Percentiles rank a stretch among this genome's conserved stretches.
These are phyloP conservation scores for Talaromyces nanjingensis DNA, from an alignment of 495 filamentous ascomycete genomes.

Conservation along the genomic window DNA sequence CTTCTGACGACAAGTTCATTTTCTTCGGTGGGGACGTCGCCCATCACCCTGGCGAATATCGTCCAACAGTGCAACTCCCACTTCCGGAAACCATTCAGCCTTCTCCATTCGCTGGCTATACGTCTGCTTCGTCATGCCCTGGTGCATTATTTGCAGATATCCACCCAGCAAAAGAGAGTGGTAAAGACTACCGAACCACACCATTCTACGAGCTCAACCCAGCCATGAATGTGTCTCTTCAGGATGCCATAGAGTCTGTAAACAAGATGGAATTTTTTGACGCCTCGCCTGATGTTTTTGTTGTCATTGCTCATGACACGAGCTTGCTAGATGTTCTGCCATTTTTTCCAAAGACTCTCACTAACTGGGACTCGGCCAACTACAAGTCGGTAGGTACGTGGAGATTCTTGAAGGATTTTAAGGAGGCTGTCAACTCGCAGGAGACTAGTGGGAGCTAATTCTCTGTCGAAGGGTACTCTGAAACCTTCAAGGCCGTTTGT, in stretches of 20 bases:
- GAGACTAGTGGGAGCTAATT: background rate
- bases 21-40: too few relatives aligned
- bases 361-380: slow-evolving; percentile 3
- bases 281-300: slow-evolving; percentile 10
- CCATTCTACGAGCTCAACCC: background rate
- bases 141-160: background rate
- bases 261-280: slow-evolving; percentile 12
- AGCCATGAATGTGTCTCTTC: background rate
- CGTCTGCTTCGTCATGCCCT: background rate
- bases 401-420: slow-evolving; percentile 11
- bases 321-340: slow-evolving; percentile 7
- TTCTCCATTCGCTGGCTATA: background rate
- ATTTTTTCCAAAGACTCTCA: slow-evolving; percentile 11
- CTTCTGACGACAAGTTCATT: too few relatives aligned
- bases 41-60: too few relatives aligned
- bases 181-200: background rate
- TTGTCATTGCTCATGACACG: slow-evolving; percentile 13
- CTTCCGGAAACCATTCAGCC: too few relatives aligned
- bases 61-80: too few relatives aligned
- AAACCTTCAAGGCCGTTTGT: background rate
- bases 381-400: background rate
- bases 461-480: background rate
- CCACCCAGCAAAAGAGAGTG: background rate
- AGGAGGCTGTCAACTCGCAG: background rate
- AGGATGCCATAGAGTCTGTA: slow-evolving; percentile 7